A percentile compares a stretch with the other conserved stretches of the same genome.
These are phyloP conservation scores for Musa schizocarpa DNA, from an alignment of 176 grass and related monocot genomes.

Conservation along the genomic window DNA sequence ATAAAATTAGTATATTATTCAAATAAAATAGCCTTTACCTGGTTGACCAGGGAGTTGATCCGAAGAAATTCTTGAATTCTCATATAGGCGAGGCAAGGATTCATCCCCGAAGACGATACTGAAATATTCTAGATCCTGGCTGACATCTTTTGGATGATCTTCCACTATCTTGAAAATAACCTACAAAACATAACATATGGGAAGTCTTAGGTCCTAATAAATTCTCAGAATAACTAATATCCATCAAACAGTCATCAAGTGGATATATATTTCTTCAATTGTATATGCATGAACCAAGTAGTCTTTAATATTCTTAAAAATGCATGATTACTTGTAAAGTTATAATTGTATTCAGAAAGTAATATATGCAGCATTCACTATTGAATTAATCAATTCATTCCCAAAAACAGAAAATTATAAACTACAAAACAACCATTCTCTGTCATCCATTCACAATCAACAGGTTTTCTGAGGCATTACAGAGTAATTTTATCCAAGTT, in stretches of 20 bases:
- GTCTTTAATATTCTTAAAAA: too few relatives aligned
- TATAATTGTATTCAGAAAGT: too few relatives aligned
- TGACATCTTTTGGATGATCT: slow-evolving; percentile 74
- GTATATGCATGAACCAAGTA: too few relatives aligned
- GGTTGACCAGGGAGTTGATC: slow-evolving; percentile 85
- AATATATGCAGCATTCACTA: too few relatives aligned
- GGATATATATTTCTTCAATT: too few relatives aligned
- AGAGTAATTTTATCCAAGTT: too few relatives aligned
- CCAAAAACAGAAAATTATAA: too few relatives aligned
- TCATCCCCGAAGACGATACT: slow-evolving; percentile 80
- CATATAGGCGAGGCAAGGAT: slow-evolving; percentile 81
- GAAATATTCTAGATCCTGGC: slow-evolving; percentile 66
- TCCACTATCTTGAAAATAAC: slow-evolving; percentile 98
- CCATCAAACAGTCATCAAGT: neutral
- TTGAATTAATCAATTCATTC: too few relatives aligned
- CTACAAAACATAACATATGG: slow-evolving; percentile 29
- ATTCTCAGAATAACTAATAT: neutral
- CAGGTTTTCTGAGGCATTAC: too few relatives aligned
- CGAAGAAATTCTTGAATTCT: slow-evolving; percentile 90
- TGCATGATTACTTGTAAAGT: too few relatives aligned
- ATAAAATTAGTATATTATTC: slow-evolving; percentile 3
- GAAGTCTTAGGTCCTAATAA: neutral
- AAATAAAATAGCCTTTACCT: slow-evolving; percentile 34
- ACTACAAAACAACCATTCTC: too few relatives aligned
- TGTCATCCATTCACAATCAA: too few relatives aligned